Base-by-base conservation (phyloP, 768 basidiomycete genomes). In the Agaricus blazei region DNA sequence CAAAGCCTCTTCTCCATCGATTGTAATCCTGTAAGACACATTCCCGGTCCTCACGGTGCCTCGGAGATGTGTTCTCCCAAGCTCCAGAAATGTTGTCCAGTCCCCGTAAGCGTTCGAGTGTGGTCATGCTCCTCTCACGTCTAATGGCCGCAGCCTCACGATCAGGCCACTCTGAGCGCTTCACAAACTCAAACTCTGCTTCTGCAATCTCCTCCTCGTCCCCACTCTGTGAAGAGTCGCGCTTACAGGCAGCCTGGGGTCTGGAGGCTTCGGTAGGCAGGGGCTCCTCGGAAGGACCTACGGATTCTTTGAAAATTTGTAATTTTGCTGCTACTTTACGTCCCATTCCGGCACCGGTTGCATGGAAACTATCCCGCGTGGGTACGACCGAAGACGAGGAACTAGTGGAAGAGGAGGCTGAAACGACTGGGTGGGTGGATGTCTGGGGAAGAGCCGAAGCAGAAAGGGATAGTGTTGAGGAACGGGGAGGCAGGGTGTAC, bases 81-180 rank as follows among this genome's bases (percentile, higher is more conserved):
- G 53, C 40, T 60, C 54, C 53, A 70, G 66, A 45, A 65, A 65
- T 37, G 69, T 69, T 58, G 45, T 86, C 85, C 58, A 79, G 72
- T n/a, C 80, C 78, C 63, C 72, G 74, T 15, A 77, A 72, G 19
- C 80, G 75, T 56, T 87, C 82, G 52, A 87, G 66, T 23, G 74
- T 75, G 19, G 83, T 81, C 36, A 77, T 73, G 64, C 88, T 90
- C 67, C 79, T 83, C 64, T 88, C 85, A 56, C 88, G 75, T 54
- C 88, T 76, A 48, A 84, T 72, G 19, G 84, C 86, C 53, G 83
- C 86, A 4, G 81, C 74, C 70, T 90, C 90, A 40, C 87, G 81
- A 67, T 89, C 88, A 1, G 87, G 88, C 90, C 90, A 91, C 60
- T 88, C 90, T 14, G 90, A 84, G 42, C 90, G 81, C 65, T 89